A percentile compares a stretch with the other conserved stretches of the same genome.
phyloP scores from a whole-genome alignment of 2,329 filamentous ascomycete genomes.

The Xylariaceae sp. region DNA sequence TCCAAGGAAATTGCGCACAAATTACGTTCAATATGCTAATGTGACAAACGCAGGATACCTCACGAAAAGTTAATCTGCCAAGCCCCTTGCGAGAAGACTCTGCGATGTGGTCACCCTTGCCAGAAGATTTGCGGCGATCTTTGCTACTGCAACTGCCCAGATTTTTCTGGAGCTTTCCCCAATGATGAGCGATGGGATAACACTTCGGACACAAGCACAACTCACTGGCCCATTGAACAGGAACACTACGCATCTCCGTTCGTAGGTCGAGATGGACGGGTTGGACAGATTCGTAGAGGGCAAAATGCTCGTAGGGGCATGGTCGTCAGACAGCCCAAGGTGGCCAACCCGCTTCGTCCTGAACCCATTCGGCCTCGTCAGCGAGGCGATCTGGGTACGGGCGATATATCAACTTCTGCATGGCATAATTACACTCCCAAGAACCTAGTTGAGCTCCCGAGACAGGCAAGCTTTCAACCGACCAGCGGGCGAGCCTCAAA shows the following conservation, averaged over 20 bases:
- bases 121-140: slow-evolving; percentile 24
- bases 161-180: slow-evolving; percentile 25
- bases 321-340: not conserved
- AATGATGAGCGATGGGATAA: slow-evolving; percentile 19
- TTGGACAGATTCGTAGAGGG: slow-evolving; percentile 2
- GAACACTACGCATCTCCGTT: slow-evolving; percentile 3
- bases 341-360: not conserved
- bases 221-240: not conserved
- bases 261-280: slow-evolving; percentile 3
- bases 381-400: not conserved
- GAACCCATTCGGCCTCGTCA: not conserved
- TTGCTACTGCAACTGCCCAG: slow-evolving; percentile 24
- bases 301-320: slow-evolving; percentile 5
- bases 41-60: slow-evolving; percentile 16
- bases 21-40: slow-evolving; percentile 3
- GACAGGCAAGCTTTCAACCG: slow-evolving; percentile 3
- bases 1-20: too few relatives aligned
- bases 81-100: slow-evolving; percentile 22
- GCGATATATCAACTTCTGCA: not conserved
- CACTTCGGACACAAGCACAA: not conserved
- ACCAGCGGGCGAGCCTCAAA: not conserved
- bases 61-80: slow-evolving; percentile 26
- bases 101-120: slow-evolving; percentile 27
- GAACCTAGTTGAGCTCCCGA: slow-evolving; percentile 16
- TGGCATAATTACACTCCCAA: slow-evolving; percentile 20